Base-by-base conservation (phyloP, 2,329 filamentous ascomycete species). In the Talaromyces sp. region DNA sequence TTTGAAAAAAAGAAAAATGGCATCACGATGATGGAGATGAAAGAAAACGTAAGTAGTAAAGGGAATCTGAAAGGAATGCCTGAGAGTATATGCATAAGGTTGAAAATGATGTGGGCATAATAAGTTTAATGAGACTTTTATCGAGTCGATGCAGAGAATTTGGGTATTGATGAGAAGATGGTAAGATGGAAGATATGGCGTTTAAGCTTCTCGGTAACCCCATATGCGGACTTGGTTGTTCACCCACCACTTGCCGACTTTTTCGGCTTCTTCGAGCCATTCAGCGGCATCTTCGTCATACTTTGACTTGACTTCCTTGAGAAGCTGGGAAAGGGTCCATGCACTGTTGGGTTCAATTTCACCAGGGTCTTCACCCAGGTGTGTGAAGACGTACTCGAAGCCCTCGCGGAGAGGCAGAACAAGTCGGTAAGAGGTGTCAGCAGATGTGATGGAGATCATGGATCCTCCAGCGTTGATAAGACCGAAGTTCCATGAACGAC, bases 401-500 rank as follows among this genome's bases (percentile, higher is more conserved):
- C 89, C 88, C 70, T 96, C 90, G 65, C 89, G 83, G 64, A 93
- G 85, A 4, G 89, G 86, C 49, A 97, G 86, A 16, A 65, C 57
- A 88, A 92, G 54, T 82, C 80, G 54, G 95, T 82, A 70, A 42
- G 72, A 77, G 91, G 90, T 63, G 87, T 85, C 91, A 87, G 97
- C 58, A 77, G 81, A 4, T 86, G 86, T 74, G 88, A 86, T 56
- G 78, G 78, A 56, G 80, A 81, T 70, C 87, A 87, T 64, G 1
- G 65, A 63, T 13, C 68, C 68, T 37, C 70, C 70, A 1, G 68
- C 64, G 29, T 72, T 71, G 53, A 71, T 67, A 2, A 71, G 49
- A 5, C 65, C 67, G 20, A 72, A 61, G 41, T 71, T 70, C 70
- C 70, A 72, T 50, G 52, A 14, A 63, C 63, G 33, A 60, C 72